Base-by-base conservation (phyloP, 2,329 filamentous ascomycete genomes). In the Xylaria sp. region DNA sequence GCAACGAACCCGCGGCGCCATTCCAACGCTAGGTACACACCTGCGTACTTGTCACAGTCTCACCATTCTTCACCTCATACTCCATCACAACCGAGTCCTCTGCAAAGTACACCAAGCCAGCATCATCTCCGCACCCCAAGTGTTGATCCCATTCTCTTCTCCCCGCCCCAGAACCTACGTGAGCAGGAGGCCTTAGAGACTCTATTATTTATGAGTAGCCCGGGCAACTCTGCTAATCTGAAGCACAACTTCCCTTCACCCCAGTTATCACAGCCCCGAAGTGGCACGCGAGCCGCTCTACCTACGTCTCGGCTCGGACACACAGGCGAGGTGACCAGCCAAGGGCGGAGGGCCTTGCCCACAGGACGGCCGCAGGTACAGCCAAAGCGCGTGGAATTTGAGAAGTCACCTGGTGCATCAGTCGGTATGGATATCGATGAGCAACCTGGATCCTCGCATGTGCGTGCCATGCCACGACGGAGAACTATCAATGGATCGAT, bases 151-250 rank as follows among this genome's bases (percentile, higher is more conserved):
- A 87, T 90, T 18, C 81, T 92, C 4, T 89, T 90, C 70, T 92
- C 91, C 37, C 90, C 90, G 0, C 90, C 90, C 65, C 90, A 92
- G 71, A 89, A 89, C 25, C 82, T 88, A 9, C 88, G 92, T 61
- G 93, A 96, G 77, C 92, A 94, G 76, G 93, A 95, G 75, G 93
- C 93, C 6, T 89, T 95, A 56, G 92, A 94, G 77, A 91, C 92
- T 0, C 81, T 96, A 28, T 83, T 95, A 32, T 94, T 94, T 76
- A 92, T 96, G 89, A 94, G 92, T 76, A 93, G 91, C 71, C 92
- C 92, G 0, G 90, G 90, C 18, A 92, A 93, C 78, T 91, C 91
- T 54, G 84, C 87, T 51, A 89, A 88, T 69, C 80, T 90, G 74
- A 88, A 88, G 71, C 87, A 87, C 69, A 77, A 80, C 10, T 89